A percentile compares a stretch with the other conserved stretches of the same genome.
Conservation (phyloP, 306 rosid genomes). For the Alnus glutinosa region DNA sequence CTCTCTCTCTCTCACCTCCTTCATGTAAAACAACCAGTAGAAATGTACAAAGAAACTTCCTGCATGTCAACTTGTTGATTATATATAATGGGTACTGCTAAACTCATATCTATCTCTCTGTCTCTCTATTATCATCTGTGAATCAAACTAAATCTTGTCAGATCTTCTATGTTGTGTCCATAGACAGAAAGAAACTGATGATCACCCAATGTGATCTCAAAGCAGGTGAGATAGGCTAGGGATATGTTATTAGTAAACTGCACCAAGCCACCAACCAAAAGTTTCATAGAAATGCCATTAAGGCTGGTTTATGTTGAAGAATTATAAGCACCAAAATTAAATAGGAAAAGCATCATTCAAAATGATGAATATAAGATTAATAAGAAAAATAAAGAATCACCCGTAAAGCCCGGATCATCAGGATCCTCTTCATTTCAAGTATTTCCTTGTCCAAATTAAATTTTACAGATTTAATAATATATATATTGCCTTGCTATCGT, state of each 20-base stretch:
- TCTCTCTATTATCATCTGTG: background rate
- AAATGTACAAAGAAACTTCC: constrained; percentile 22
- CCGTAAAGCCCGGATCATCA: background rate
- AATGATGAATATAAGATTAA: background rate
- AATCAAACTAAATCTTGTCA: background rate
- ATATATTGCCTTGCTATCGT: too few relatives aligned
- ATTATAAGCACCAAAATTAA: background rate
- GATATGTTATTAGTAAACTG: background rate
- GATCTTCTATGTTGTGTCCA: constrained; percentile 16
- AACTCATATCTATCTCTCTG: background rate
- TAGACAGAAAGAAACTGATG: background rate
- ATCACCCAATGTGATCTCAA: constrained; percentile 6
- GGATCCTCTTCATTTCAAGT: too few relatives aligned
- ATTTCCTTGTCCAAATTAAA: too few relatives aligned
- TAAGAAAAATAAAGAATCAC: background rate
- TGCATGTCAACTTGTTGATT: background rate
- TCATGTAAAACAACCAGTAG: constrained; percentile 19
- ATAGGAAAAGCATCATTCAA: background rate
- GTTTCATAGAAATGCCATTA: background rate
- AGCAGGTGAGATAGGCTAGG: constrained; percentile 16
- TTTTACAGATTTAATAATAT: too few relatives aligned
- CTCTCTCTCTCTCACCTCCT: background rate
- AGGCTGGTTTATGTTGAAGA: background rate
- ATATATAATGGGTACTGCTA: background rate
- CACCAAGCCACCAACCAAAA: background rate